phyloP scores from a whole-genome alignment of 129 eudicot genomes.

The Chrysanthemum lavandulifolium region DNA sequence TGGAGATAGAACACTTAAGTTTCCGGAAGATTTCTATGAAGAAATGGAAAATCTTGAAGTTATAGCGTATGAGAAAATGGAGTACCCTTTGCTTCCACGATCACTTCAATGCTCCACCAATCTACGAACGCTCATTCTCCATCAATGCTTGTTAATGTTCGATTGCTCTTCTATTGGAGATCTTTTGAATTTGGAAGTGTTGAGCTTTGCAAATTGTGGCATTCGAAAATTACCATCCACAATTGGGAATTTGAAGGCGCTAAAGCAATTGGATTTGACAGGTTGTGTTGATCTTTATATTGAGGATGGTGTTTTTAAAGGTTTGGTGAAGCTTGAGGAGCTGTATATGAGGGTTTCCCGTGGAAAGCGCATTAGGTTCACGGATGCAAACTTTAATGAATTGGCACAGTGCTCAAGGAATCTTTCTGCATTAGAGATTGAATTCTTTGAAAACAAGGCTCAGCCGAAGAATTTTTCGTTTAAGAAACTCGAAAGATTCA shows the following conservation, averaged over 20 bases:
- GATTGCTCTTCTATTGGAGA: neutral
- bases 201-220: neutral
- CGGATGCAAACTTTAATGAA: neutral
- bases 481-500: neutral
- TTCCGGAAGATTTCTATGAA: neutral
- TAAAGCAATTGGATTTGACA: neutral
- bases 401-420: neutral
- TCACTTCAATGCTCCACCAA: neutral
- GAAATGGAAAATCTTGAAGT: neutral
- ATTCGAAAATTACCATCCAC: neutral
- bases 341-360: neutral
- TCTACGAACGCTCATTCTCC: neutral
- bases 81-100: neutral
- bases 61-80: no score
- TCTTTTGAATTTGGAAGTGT: neutral
- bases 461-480: neutral
- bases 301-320: neutral
- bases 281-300: neutral
- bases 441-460: neutral
- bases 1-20: neutral
- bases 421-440: neutral
- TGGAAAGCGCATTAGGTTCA: neutral
- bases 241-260: neutral
- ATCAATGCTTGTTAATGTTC: neutral
- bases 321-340: constrained; percentile 2